Conservation (phyloP, 345 rosid species). For the Anastatica hierochuntica region DNA sequence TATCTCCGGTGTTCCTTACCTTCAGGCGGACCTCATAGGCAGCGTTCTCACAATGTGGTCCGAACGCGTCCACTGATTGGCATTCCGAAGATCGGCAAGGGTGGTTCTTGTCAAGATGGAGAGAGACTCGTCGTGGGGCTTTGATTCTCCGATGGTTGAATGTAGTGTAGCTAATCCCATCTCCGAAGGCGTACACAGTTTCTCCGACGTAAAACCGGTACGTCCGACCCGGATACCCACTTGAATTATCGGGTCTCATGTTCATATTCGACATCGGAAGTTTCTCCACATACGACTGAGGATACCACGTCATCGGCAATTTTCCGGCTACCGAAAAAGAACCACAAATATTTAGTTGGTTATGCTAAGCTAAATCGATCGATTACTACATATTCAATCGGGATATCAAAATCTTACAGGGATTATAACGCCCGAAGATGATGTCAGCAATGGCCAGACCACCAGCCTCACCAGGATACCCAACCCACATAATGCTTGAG, state of each 20-base stretch:
- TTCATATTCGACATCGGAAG: conserved; percentile 78
- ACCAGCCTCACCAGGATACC: conserved; percentile 71
- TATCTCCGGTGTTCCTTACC: conserved; percentile 40
- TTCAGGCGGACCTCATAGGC: conserved; percentile 38
- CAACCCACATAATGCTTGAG: conserved; percentile 36
- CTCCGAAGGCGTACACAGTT: conserved; percentile 57
- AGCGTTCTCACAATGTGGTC: conserved; percentile 33
- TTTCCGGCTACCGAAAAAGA: conserved; percentile 40
- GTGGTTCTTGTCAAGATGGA: conserved; percentile 40
- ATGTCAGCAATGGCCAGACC: conserved; percentile 71
- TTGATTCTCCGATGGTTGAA: conserved; percentile 34
- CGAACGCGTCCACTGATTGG: conserved; percentile 39
- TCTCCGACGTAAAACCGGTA: conserved; percentile 69
- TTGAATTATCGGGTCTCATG: conserved; percentile 54
- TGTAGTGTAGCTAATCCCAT: conserved; percentile 46
- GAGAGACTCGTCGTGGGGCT: conserved; percentile 38
- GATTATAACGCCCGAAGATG: conserved; percentile 53
- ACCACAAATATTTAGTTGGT: not conserved
- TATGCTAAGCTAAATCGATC: not conserved
- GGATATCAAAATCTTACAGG: conserved; percentile 33
- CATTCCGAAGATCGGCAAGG: conserved; percentile 47
- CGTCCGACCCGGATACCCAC: conserved; percentile 66
- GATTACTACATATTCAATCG: not conserved
- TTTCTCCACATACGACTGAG: conserved; percentile 46
- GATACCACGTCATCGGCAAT: conserved; percentile 82